Evolutionary conservation across 805 yeast genomes (phyloP).

Genomic region (Candida quercuum): DNA sequence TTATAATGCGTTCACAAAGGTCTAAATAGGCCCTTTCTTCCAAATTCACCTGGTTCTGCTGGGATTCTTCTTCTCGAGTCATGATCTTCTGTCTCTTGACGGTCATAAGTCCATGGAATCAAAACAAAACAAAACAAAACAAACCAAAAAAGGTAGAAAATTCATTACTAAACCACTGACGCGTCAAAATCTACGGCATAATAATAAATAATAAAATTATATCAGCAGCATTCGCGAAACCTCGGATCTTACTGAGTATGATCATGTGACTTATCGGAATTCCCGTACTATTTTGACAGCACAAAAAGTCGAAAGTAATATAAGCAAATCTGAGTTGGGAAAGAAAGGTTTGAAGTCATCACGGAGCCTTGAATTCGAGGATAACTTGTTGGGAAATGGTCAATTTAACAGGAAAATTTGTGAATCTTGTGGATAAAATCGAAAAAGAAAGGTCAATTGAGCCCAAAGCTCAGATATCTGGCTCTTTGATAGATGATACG

Average conservation of each 20-base stretch:
- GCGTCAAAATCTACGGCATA: no score
- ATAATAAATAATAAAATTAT: no score
- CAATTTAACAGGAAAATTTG: constrained; percentile 13
- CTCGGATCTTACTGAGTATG: no score
- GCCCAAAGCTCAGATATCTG: neutral
- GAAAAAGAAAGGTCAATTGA: constrained; percentile 9
- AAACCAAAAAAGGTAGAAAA: neutral
- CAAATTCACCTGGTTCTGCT: constrained; percentile 7
- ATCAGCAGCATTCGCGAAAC: no score
- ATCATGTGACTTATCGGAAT: no score
- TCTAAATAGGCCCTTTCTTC: constrained; percentile 88
- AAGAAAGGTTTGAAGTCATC: no score
- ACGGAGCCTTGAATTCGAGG: no score
- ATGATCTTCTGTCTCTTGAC: neutral
- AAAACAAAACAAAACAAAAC: neutral
- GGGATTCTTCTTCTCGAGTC: constrained; percentile 10
- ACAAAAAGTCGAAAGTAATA: no score
- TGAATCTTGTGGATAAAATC: constrained; percentile 4
- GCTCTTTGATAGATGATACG: constrained; percentile 15
- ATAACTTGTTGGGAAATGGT: no score
- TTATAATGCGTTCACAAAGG: constrained; percentile 69
- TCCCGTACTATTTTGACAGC: no score
- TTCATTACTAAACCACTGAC: no score
- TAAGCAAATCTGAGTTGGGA: no score
- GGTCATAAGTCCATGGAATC: neutral